These are phyloP conservation scores for Vigna radiata DNA, from an alignment of 306 rosid genomes.

Conservation along the genomic window DNA sequence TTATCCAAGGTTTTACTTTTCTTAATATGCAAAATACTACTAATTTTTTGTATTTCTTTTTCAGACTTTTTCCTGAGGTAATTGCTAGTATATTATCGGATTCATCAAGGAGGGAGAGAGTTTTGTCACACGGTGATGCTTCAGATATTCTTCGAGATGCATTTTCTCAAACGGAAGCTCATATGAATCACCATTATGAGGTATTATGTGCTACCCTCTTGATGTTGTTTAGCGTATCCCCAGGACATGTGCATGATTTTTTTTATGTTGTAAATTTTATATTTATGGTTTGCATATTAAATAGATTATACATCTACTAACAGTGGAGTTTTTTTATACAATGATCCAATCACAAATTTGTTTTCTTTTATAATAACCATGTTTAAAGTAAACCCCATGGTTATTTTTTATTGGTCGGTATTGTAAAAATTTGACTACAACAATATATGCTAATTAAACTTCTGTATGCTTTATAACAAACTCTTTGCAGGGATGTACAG, in stretches of 20 bases:
- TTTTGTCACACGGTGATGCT: constrained; percentile 76
- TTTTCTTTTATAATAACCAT: neutral
- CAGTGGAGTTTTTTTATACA: neutral
- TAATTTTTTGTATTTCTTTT: constrained; percentile 43
- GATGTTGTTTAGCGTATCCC: constrained; percentile 27
- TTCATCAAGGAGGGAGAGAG: constrained; percentile 74
- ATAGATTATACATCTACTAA: neutral
- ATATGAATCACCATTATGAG: constrained; percentile 84
- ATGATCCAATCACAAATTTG: neutral
- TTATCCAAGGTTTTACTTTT: constrained; percentile 23
- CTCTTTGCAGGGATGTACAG: constrained; percentile 92
- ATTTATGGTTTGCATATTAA: constrained; percentile 31
- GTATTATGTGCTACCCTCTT: constrained; percentile 49
- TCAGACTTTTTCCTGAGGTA: constrained; percentile 83
- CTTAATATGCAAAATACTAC: constrained; percentile 29
- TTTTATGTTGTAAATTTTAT: constrained; percentile 1
- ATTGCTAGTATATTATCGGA: constrained; percentile 76
- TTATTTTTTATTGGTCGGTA: neutral
- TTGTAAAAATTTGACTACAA: neutral
- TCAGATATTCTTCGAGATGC: constrained; percentile 92
- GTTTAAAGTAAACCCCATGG: neutral
- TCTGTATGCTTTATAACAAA: constrained; percentile 27
- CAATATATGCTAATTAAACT: neutral
- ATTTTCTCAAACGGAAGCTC: constrained; percentile 82
- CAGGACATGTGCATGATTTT: neutral